Conservation (phyloP, 805 yeast genomes). For the Wickerhamomyces kurtzmanii region DNA sequence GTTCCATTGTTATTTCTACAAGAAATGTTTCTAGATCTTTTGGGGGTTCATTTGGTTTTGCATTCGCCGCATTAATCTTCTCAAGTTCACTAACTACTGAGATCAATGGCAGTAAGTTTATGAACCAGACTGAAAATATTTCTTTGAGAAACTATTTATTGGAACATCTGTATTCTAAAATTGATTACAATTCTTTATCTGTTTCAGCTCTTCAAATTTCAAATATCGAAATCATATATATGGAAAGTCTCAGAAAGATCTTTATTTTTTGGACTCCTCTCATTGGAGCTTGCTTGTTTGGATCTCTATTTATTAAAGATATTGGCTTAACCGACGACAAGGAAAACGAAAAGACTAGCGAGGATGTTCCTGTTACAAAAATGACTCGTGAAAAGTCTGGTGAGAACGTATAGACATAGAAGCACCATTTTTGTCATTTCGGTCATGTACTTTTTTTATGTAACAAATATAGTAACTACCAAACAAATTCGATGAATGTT, state of each 20-base stretch:
- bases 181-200: conserved; percentile 4
- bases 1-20: conserved; percentile 50
- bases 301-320: conserved; percentile 9
- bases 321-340: conserved; percentile 11
- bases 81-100: conserved; percentile 22
- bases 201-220: conserved; percentile 4
- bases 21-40: conserved; percentile 47
- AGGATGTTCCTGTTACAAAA: no score
- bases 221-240: conserved; percentile 8
- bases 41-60: conserved; percentile 56
- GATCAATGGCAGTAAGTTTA: conserved; percentile 3
- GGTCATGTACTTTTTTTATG: no score
- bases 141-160: conserved; percentile 5
- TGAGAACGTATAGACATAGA: no score
- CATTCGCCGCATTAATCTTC: conserved; percentile 27
- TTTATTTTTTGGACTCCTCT: conserved; percentile 12
- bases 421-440: no score
- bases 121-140: conserved; percentile 6
- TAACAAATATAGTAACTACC: no score
- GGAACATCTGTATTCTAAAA: conserved; percentile 10
- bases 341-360: no score
- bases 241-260: conserved; percentile 9
- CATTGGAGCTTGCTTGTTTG: conserved; percentile 6
- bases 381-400: no score
- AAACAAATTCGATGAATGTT: no score